Conservation (phyloP, 768 basidiomycete genomes). For the Paxillus rubicundulus region DNA sequence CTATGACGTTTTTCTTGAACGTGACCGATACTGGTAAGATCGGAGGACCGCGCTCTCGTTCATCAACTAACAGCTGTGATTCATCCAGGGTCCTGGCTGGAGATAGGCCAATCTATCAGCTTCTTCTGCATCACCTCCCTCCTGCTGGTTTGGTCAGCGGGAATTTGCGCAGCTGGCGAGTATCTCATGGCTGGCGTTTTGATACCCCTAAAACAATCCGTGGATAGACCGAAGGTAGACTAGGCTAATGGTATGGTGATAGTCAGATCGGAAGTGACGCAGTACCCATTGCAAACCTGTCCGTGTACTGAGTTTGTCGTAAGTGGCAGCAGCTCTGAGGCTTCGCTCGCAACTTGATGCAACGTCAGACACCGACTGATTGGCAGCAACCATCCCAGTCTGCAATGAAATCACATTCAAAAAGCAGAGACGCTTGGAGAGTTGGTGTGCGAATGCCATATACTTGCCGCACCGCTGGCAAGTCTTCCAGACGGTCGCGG, state of each 20-base stretch:
- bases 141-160: constrained; percentile 75
- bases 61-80: constrained; percentile 5
- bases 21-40: constrained; percentile 72
- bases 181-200: constrained; percentile 51
- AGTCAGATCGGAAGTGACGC: background rate
- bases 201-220: constrained; percentile 13
- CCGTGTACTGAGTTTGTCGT: too few relatives aligned
- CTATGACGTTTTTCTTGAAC: constrained; percentile 77
- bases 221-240: constrained; percentile 19
- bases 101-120: constrained; percentile 85
- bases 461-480: too few relatives aligned
- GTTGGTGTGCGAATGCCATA: constrained; percentile 34
- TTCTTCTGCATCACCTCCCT: constrained; percentile 85
- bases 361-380: constrained; percentile 12
- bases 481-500: constrained; percentile 71
- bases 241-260: constrained; percentile 1
- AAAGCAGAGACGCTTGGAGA: constrained; percentile 1
- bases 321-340: too few relatives aligned
- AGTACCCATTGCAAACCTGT: too few relatives aligned
- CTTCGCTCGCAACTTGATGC: constrained; percentile 4
- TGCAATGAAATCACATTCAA: background rate
- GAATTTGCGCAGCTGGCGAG: constrained; percentile 71
- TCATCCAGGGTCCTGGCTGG: constrained; percentile 72
- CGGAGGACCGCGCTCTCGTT: background rate
- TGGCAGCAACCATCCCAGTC: too few relatives aligned